Base-by-base conservation (phyloP, 495 filamentous ascomycete species). In the Tirmania nivea region DNA sequence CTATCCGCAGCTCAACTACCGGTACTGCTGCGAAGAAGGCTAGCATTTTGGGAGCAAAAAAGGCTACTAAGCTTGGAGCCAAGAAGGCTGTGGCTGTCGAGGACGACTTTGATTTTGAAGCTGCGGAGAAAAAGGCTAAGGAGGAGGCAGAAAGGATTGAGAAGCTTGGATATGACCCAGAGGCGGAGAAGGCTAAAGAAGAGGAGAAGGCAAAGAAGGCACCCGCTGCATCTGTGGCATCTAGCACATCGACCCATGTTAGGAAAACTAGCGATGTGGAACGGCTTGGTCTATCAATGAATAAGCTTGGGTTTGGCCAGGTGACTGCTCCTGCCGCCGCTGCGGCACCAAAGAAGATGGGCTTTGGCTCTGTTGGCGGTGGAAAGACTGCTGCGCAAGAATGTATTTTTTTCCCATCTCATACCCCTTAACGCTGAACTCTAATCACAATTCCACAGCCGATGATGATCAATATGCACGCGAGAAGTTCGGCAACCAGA, bases 111-210 rank as follows among this genome's bases (percentile, higher is more conserved):
- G 90, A 97, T 69, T 97, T 97, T 59, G 92, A 97, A 51, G 90
- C 87, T 65, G 90, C 88, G 0, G 90, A 97, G 72, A 83, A 82
- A 61, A 94, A 93, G 69, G 90, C 90, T 35, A 92, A 86, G 67
- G 90, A 96, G 65, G 90, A 97, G 67, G 90, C 92, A 1, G 90
- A 96, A 67, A 79, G 90, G 56, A 89, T 94, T 61, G 85, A 82
- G 70, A 94, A 90, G 68, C 72, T 97, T n/a, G 90, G 90, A n/a
- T 97, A 97, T 63, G 86, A 96, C 59, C 84, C 86, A 7, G 83
- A 95, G 57, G 85, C 83, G 31, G 90, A 94, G 67, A 76, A 83
- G 60, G 75, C 74, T 25, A 71, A 75, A 14, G 78, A 79, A 60
- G 71, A 73, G 55, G 53, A 76, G 12, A 65, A 71, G 10, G 55